Base-by-base conservation (phyloP, 345 rosid species). In the Salix udensis region DNA sequence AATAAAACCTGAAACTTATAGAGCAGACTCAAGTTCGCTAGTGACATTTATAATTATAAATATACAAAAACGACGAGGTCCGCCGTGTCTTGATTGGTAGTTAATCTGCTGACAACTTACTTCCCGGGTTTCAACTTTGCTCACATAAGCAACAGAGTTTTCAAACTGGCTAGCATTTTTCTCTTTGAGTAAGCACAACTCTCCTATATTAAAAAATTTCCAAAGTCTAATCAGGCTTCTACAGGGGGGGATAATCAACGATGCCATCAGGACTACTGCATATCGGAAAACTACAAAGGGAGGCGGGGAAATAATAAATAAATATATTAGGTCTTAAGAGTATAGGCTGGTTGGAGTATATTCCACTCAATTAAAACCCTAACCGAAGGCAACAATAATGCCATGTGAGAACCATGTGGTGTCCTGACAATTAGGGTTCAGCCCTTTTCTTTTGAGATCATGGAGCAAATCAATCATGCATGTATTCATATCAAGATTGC, bases 401-500 rank as follows among this genome's bases (percentile, higher is more conserved):
- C 61, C 70, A 74, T 65, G 70, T 46, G 69, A 26, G 75, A 23
- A 24, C 75, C 70, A 64, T 44, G 68, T 44, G 46, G 26, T 31
- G 23, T 53, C 18, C 21, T 31, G 30, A 8, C 65, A 53, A 30
- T 31, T 11, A 5, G 24, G 21, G 62, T 19, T 52, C 64, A 60
- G 42, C 40, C 36, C 62, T 1, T 19, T 31, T 71, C n/a, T n/a
- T 19, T 39, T 23, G 10, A 68, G 42, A 68, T 40, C 19, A 68
- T 42, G 28, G 23, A 24, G 58, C 58, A 1, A 52, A 52, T 31
- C 34, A 52, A 52, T 19, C 64, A 48, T 30, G 52, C 14, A 40
- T 60, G 39, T 14, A 11, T 14, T 39, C 4, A 13, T 26, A 71
- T 10, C 11, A 13, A 5, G 28, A 39, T 39, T 15, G 37, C 42